Conservation (phyloP, 1,284 basidiomycete genomes). For the Pascua guehoae region DNA sequence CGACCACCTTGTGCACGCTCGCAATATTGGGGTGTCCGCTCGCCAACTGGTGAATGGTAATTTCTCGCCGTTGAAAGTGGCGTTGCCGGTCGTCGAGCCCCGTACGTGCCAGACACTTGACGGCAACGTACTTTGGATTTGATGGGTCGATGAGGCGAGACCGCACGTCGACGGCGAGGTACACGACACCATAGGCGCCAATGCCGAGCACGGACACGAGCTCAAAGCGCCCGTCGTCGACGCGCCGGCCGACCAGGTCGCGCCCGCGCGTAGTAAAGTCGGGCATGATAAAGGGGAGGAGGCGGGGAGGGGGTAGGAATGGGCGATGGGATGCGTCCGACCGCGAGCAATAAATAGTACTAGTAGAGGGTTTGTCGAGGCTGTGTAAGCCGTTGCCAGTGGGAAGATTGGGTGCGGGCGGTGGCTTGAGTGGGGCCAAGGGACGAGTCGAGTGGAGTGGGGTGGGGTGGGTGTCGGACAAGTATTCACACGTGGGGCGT, state of each 20-base stretch:
- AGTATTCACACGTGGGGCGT: too few species aligned
- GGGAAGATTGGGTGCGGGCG: too few species aligned
- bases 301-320: too few species aligned
- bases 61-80: constrained; percentile 75
- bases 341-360: too few species aligned
- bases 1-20: constrained; percentile 78
- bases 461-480: too few species aligned
- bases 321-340: too few species aligned
- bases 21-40: constrained; percentile 78
- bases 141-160: too few species aligned
- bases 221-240: constrained; percentile 77
- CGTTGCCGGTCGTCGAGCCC: constrained; percentile 65
- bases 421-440: too few species aligned
- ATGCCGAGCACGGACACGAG: constrained; percentile 69
- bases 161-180: constrained; percentile 67
- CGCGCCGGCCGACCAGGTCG: constrained; percentile 54
- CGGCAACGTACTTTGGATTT: constrained; percentile 58
- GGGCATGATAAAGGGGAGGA: too few species aligned
- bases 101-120: constrained; percentile 72
- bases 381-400: too few species aligned
- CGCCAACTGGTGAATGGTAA: constrained; percentile 59
- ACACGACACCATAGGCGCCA: constrained; percentile 94
- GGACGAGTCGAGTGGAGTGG: too few species aligned
- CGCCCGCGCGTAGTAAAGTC: constrained; percentile 16
- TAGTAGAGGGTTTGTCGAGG: too few species aligned